Conservation (phyloP, 1,284 basidiomycete species). For the Cutaneotrichosporon sp. region DNA sequence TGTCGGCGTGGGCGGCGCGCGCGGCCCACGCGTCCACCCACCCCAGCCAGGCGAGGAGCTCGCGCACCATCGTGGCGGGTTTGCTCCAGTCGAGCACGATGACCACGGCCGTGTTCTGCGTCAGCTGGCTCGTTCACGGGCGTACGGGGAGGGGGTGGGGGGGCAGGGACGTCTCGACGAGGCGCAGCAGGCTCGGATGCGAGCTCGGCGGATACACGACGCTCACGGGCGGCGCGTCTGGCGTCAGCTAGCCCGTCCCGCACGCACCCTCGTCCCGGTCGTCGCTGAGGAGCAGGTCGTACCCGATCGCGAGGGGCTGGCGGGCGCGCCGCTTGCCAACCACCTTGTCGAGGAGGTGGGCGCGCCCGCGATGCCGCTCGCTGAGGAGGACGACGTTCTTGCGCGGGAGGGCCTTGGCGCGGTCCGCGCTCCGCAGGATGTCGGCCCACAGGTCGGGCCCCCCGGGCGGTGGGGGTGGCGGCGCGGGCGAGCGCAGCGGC, state of each 20-base stretch:
- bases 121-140: constrained; percentile 9
- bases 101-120: constrained; percentile 74
- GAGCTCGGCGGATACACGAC: constrained; percentile 86
- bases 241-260: constrained; percentile 1
- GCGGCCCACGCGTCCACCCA: constrained; percentile 78
- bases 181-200: constrained; percentile 66
- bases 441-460: constrained; percentile 83
- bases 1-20: constrained; percentile 20
- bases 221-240: constrained; percentile 84
- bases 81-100: constrained; percentile 95
- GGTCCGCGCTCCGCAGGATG: constrained; percentile 82
- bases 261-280: constrained; percentile 81
- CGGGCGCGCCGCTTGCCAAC: constrained; percentile 16
- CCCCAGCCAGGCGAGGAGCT: constrained; percentile 79
- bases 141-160: constrained; percentile 54
- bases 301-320: constrained; percentile 76
- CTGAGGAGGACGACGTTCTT: constrained; percentile 76
- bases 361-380: constrained; percentile 58
- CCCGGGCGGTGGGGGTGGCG: not conserved
- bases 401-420: constrained; percentile 67
- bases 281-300: constrained; percentile 83
- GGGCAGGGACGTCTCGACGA: constrained; percentile 83
- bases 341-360: constrained; percentile 27
- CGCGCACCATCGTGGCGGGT: constrained; percentile 79
- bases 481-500: not conserved